These are phyloP conservation scores for Phytophthora melonis DNA, from an alignment of 352 stramenopile genomes.

Conservation along the genomic window DNA sequence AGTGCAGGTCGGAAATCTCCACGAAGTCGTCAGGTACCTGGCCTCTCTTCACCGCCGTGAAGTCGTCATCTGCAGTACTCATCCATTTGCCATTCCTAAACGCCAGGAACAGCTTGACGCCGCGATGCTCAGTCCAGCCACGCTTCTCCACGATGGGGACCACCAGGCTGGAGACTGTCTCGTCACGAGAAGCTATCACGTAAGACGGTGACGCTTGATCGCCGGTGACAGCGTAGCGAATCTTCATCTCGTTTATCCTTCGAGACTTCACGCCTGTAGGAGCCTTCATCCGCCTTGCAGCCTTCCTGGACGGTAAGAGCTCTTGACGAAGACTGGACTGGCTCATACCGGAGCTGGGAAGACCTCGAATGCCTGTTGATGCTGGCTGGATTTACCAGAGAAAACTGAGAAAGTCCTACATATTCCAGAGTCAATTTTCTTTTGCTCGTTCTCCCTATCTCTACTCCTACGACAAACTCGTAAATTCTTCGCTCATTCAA, in stretches of 20 bases:
- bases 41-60: neutral
- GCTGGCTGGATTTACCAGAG: neutral
- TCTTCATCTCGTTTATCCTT: neutral
- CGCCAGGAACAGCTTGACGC: neutral
- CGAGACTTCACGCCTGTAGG: neutral
- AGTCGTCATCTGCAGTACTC: neutral
- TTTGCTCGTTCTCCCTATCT: neutral
- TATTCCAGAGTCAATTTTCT: neutral
- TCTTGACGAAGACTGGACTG: neutral
- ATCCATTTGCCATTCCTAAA: neutral
- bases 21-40: neutral
- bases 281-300: neutral
- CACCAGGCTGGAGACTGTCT: neutral
- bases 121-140: neutral
- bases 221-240: neutral
- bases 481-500: neutral
- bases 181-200: neutral
- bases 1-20: neutral
- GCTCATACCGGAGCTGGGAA: neutral
- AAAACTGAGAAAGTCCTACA: neutral
- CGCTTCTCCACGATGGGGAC: neutral
- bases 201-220: neutral
- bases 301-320: neutral
- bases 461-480: neutral
- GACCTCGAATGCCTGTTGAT: neutral